Evolutionary conservation across 805 yeast genomes (phyloP).

Genomic region (Candida ovalis): DNA sequence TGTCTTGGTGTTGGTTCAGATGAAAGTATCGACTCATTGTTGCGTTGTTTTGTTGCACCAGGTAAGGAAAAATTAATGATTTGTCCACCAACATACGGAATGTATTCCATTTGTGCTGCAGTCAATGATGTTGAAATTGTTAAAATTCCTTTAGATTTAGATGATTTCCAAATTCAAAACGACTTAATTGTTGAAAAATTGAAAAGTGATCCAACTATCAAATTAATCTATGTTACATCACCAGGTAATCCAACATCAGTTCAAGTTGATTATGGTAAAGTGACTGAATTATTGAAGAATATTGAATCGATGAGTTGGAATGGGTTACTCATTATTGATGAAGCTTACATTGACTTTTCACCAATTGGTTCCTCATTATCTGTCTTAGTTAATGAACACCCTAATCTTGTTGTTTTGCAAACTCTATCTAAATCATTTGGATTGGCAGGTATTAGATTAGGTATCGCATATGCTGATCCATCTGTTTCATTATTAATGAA

Average conservation of each 20-base stretch:
- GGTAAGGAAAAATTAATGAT: slow-evolving; percentile 75
- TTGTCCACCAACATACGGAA: slow-evolving; percentile 96
- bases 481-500: slow-evolving; percentile 68
- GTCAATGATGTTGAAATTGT: slow-evolving; percentile 83
- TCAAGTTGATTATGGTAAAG: slow-evolving; percentile 44
- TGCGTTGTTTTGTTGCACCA: slow-evolving; percentile 82
- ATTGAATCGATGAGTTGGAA: slow-evolving; percentile 48
- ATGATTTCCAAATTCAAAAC: slow-evolving; percentile 60
- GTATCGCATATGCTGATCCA: slow-evolving; percentile 65
- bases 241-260: slow-evolving; percentile 97
- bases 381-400: slow-evolving; percentile 75
- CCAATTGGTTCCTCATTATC: slow-evolving; percentile 64
- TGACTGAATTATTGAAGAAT: slow-evolving; percentile 42
- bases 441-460: slow-evolving; percentile 89
- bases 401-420: slow-evolving; percentile 83
- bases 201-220: slow-evolving; percentile 55
- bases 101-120: slow-evolving; percentile 89
- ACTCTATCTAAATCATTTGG: slow-evolving; percentile 95
- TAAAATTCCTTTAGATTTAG: slow-evolving; percentile 67
- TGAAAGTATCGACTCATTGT: slow-evolving; percentile 86
- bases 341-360: slow-evolving; percentile 90
- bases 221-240: slow-evolving; percentile 79
- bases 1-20: slow-evolving; percentile 97
- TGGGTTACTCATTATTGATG: slow-evolving; percentile 84
- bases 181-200: slow-evolving; percentile 51